Conservation (phyloP, 2,329 filamentous ascomycete species). For the Colletotrichum liaoningense region DNA sequence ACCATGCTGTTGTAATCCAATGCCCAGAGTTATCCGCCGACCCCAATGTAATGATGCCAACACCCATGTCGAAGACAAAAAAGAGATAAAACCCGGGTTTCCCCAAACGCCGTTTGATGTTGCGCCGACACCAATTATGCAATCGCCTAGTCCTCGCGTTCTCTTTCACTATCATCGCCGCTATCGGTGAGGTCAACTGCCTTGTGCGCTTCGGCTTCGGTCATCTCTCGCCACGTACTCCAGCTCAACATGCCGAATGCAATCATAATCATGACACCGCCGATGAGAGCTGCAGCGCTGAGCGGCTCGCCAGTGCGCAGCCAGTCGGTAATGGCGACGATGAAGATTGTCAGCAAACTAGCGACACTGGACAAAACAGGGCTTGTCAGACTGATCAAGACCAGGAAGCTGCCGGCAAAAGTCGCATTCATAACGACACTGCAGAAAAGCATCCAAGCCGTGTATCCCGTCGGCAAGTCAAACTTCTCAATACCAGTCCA, state of each 20-base stretch:
- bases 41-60: constrained; percentile 16
- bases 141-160: constrained; percentile 43
- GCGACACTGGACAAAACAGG: constrained; percentile 94
- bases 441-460: constrained; percentile 82
- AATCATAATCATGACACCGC: constrained; percentile 87
- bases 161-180: constrained; percentile 58
- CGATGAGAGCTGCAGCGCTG: constrained; percentile 78
- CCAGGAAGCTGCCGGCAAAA: constrained; percentile 93
- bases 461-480: constrained; percentile 80
- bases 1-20: constrained; percentile 21
- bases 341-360: constrained; percentile 93
- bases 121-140: constrained; percentile 22
- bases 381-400: constrained; percentile 91
- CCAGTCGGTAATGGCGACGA: constrained; percentile 94
- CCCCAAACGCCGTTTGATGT: constrained; percentile 30
- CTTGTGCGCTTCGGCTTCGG: constrained; percentile 79
- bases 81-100: constrained; percentile 6
- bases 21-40: constrained; percentile 2
- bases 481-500: constrained; percentile 83
- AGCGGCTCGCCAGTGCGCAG: constrained; percentile 82
- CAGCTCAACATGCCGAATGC: constrained; percentile 90
- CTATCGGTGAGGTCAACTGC: constrained; percentile 56
- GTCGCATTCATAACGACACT: constrained; percentile 89
- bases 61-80: constrained; percentile 6
- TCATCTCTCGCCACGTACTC: constrained; percentile 94